Conservation (phyloP, 1,139 yeast genomes). For the Waltiozyma sp. region DNA sequence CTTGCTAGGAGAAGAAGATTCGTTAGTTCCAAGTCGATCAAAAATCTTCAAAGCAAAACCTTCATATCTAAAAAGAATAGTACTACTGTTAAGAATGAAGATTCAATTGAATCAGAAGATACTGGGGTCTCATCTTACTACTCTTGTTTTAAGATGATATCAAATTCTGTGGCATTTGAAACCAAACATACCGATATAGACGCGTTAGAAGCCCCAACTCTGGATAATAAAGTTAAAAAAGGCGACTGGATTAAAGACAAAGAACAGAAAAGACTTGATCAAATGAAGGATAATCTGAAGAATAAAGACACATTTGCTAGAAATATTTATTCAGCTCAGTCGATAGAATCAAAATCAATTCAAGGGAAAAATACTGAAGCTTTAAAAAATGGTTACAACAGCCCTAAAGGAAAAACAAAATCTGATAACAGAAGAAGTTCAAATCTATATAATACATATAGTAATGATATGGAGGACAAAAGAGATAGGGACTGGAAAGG, state of each 20-base stretch:
- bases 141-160: slow-evolving; percentile 5
- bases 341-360: too few species aligned
- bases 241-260: slow-evolving; percentile 7
- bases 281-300: too few species aligned
- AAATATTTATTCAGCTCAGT: too few species aligned
- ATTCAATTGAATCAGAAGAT: not conserved
- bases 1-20: not conserved
- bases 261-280: not conserved
- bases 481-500: too few species aligned
- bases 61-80: too few species aligned
- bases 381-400: too few species aligned
- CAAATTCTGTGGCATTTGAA: slow-evolving; percentile 6
- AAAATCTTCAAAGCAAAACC: not conserved
- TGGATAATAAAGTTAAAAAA: slow-evolving; percentile 4
- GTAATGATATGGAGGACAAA: too few species aligned
- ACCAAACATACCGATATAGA: slow-evolving; percentile 8
- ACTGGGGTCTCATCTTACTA: slow-evolving; percentile 4
- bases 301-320: too few species aligned
- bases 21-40: not conserved
- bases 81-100: not conserved
- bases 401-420: too few species aligned
- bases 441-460: too few species aligned
- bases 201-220: slow-evolving; percentile 8
- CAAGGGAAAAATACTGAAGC: too few species aligned
- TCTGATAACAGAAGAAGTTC: too few species aligned